These are phyloP conservation scores for Rosa lucieae DNA, from an alignment of 306 rosid genomes.

Conservation along the genomic window DNA sequence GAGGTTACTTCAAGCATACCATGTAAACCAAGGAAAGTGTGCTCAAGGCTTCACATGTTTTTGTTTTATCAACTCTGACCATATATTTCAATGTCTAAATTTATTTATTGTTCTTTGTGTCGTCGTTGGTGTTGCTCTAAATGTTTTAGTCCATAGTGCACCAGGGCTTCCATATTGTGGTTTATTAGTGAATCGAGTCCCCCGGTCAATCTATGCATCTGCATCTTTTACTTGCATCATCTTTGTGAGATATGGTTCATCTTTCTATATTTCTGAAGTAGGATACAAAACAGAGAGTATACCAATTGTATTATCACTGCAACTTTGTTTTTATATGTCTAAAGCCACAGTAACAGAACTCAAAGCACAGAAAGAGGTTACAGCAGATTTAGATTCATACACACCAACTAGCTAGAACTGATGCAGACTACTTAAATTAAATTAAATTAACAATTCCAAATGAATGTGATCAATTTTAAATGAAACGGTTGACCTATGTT, in stretches of 20 bases:
- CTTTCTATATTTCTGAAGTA: background rate
- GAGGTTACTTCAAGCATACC: too few species aligned
- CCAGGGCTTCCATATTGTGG: background rate
- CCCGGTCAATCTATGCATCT: background rate
- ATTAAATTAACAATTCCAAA: too few species aligned
- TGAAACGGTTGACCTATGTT: too few species aligned
- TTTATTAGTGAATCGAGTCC: background rate
- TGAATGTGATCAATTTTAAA: too few species aligned
- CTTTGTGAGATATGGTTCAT: background rate
- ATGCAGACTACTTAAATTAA: too few species aligned
- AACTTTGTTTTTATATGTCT: too few species aligned
- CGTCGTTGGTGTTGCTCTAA: background rate
- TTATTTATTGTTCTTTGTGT: slow-evolving; percentile 12
- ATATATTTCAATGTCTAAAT: slow-evolving; percentile 1
- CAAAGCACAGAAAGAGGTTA: too few species aligned
- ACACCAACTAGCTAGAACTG: too few species aligned
- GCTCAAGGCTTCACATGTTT: slow-evolving; percentile 83
- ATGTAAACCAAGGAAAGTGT: slow-evolving; percentile 23
- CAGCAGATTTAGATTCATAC: too few species aligned
- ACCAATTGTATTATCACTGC: too few species aligned
- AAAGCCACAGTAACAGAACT: too few species aligned
- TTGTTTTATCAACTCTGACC: slow-evolving; percentile 10
- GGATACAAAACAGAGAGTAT: too few species aligned
- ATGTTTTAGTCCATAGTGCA: background rate
- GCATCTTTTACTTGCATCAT: background rate